Percentiles rank a stretch among this genome's conserved stretches.
Conservation (phyloP, 1,284 basidiomycete species). For the Fomes fomentarius region DNA sequence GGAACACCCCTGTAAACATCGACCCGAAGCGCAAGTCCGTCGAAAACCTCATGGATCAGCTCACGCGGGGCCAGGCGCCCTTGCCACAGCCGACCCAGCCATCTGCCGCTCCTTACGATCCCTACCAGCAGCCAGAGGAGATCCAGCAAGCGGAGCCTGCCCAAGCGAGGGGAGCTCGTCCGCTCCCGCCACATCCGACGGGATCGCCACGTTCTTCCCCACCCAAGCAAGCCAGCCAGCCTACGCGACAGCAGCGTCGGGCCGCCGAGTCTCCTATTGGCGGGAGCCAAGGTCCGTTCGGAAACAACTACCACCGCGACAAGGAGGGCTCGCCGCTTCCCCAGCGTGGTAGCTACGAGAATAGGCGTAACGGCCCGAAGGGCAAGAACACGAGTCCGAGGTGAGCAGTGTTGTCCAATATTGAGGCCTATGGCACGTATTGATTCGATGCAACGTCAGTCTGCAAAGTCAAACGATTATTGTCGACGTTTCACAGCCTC, state of each 20-base stretch:
- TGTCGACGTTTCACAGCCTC: conserved; percentile 72
- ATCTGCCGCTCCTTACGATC: conserved; percentile 41
- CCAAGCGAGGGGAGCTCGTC: conserved; percentile 45
- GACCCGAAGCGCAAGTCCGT: conserved; percentile 80
- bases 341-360: conserved; percentile 39
- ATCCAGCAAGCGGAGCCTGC: conserved; percentile 45
- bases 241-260: conserved; percentile 34
- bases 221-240: conserved; percentile 47
- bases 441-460: conserved; percentile 6
- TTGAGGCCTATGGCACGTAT: neutral
- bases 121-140: conserved; percentile 47
- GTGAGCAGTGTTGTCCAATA: conserved; percentile 38
- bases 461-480: conserved; percentile 56
- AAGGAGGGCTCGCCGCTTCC: conserved; percentile 73
- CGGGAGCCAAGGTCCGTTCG: conserved; percentile 44
- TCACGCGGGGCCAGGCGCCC: conserved; percentile 57
- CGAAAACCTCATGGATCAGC: conserved; percentile 74
- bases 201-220: conserved; percentile 69
- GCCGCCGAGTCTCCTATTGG: conserved; percentile 40
- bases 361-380: conserved; percentile 44
- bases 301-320: conserved; percentile 48
- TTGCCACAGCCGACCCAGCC: conserved; percentile 39
- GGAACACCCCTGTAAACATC: conserved; percentile 50
- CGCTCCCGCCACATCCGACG: conserved; percentile 54
- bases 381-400: conserved; percentile 59